Evolutionary conservation across 768 basidiomycete species (phyloP), one percentile per base, ranked within the genome.

Genomic region (Naganishia vishniacii): DNA sequence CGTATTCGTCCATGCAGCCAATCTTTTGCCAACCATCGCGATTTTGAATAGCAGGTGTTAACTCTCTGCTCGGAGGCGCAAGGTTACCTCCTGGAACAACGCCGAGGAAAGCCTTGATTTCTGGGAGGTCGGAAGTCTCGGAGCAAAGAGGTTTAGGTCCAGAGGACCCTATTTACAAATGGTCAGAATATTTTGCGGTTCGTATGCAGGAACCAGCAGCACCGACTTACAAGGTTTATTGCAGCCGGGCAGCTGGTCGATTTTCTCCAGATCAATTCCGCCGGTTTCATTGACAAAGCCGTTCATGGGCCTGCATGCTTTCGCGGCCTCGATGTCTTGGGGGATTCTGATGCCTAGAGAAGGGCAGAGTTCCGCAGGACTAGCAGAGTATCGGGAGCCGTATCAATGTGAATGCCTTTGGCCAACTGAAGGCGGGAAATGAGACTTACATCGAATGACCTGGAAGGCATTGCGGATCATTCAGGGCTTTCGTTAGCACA

Each of bases 401-500:
- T n/a, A n/a, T n/a, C n/a, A n/a, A n/a, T n/a, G n/a, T n/a, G n/a
- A n/a, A n/a, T n/a, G n/a, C n/a, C n/a, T n/a, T n/a, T n/a, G n/a
- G n/a, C n/a, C n/a, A n/a, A n/a, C n/a, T n/a, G n/a, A n/a, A n/a
- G n/a, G n/a, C n/a, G n/a, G n/a, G n/a, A n/a, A n/a, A n/a, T 6
- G 9, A 2, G 23, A 37, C 58, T 59, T 42, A 65, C 53, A 58
- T 58, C 1, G 63, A 58, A 1, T 59, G 16, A 15, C 32, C 45
- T 18, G 15, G 41, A 9, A 63, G 48, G 65, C 69, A 70, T 25
- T 51, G 53, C 29, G 67, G 60, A 46, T 65, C 65, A 70, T 84
- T 81, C 16, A 86, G 79, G 23, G 83, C 85, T 3, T 79, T 80
- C 64, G 83, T 80, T 0, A 86, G 79, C 32, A 84, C 80, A 48